Evolutionary conservation across 768 basidiomycete species (phyloP).

Genomic region (Trametes villosa): DNA sequence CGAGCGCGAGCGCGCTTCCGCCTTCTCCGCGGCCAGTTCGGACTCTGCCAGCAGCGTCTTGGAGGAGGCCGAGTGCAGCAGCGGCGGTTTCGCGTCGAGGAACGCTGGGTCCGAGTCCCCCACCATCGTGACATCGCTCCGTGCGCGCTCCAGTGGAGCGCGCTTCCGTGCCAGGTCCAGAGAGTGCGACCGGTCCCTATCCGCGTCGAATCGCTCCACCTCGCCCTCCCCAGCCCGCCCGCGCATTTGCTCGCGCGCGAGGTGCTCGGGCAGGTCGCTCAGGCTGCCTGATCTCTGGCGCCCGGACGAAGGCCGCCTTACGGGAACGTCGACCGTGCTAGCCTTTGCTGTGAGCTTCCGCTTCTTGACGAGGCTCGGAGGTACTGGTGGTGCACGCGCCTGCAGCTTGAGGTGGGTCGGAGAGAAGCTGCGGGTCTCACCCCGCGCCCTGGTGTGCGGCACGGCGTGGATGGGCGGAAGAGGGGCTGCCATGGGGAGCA

Average conservation of each 20-base stretch:
- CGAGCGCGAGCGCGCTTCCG: background rate
- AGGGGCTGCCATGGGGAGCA: constrained; percentile 2
- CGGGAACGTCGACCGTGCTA: background rate
- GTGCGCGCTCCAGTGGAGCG: background rate
- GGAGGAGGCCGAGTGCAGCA: constrained; percentile 1
- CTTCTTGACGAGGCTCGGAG: constrained; percentile 26
- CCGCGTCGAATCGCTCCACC: background rate
- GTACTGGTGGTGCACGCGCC: constrained; percentile 27
- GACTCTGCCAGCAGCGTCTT: background rate
- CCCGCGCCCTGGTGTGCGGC: constrained; percentile 1
- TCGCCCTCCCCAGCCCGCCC: background rate
- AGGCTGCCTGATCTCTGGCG: constrained; percentile 8
- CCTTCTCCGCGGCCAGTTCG: background rate
- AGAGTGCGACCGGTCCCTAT: constrained; percentile 5
- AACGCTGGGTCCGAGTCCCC: background rate
- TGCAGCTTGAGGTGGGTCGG: constrained; percentile 30
- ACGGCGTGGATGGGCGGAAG: background rate
- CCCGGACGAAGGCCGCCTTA: background rate
- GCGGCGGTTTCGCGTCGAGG: background rate
- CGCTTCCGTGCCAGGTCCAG: constrained; percentile 8
- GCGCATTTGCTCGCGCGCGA: background rate
- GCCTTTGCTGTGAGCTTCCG: constrained; percentile 8
- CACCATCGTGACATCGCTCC: constrained; percentile 6
- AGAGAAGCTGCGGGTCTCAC: constrained; percentile 22
- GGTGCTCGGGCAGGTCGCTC: background rate